Evolutionary conservation across 495 filamentous ascomycete species (phyloP), one percentile per base, ranked within the genome.

Genomic region (Daldinia concentrica): DNA sequence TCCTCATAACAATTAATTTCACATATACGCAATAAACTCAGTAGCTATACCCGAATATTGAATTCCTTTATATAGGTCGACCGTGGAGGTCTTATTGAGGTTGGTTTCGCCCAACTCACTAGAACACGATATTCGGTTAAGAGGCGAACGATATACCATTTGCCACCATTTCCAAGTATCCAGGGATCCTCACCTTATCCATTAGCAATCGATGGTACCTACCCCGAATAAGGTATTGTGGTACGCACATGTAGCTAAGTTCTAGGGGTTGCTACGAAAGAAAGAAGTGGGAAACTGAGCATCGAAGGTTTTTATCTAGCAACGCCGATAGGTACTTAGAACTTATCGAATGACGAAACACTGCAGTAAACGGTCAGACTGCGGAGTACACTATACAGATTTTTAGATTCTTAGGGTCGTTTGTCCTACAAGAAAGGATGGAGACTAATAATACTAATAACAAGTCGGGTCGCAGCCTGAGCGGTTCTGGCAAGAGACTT

Each of bases 401-500:
- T 19, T 24, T 54, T 54, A 48, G 43, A 22, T 9, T 48, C 43
- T 12, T 12, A 48, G 7, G 43, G 19, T 22, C 19, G 9, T 22
- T 48, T 19, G 19, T 24, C 19, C 39, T 24, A n/a, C n/a, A n/a
- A 48, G 9, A 5, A 24, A 30, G 14, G 34, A 63, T 64, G 58
- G 69, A 67, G 34, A 59, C 50, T 30, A 29, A 39, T 55, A 66
- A 34, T 64, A 51, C 48, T 34, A 62, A 57, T 51, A 63, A 62
- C 57, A 62, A 51, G 62, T 48, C 65, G 57, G 39, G 61, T 56
- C 65, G 60, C 61, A 65, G 57, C 14, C 37, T 60, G 37, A 60
- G 55, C 62, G 59, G 36, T 43, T 70, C 68, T 58, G 37, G 68
- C 19, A 72, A 65, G 27, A 66, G 60, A 66, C 70, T 79, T 39